These are phyloP conservation scores for Cryptosporidium sp. DNA, from an alignment of 169 alveolate genomes.

Conservation along the genomic window DNA sequence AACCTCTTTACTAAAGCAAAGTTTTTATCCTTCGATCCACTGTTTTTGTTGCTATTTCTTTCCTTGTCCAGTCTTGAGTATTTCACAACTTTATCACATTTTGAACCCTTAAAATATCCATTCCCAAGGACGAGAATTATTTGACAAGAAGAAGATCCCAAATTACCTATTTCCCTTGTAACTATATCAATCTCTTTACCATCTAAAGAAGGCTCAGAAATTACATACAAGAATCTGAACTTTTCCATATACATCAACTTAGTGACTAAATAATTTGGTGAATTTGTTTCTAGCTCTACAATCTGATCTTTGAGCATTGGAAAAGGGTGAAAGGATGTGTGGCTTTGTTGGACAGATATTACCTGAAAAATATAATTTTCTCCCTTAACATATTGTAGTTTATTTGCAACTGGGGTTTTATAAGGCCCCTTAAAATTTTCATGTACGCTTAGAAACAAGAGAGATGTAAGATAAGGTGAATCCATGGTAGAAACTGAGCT, in stretches of 20 bases:
- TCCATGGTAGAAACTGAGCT: slow-evolving; percentile 39
- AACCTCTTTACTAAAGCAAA: slow-evolving; percentile 5
- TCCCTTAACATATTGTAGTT: slow-evolving; percentile 3
- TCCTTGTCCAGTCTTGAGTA: slow-evolving; percentile 42
- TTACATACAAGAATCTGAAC: slow-evolving; percentile 35
- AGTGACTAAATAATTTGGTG: slow-evolving; percentile 39
- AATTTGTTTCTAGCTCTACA: slow-evolving; percentile 31
- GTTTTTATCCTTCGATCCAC: not conserved
- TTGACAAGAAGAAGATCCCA: slow-evolving; percentile 37
- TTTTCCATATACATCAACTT: slow-evolving; percentile 31
- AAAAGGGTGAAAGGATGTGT: slow-evolving; percentile 70
- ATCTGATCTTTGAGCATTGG: slow-evolving; percentile 49
- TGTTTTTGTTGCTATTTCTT: not conserved
- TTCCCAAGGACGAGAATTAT: slow-evolving; percentile 41
- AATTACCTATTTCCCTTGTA: slow-evolving; percentile 30
- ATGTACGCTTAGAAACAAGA: slow-evolving; percentile 31
- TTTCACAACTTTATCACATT: slow-evolving; percentile 28
- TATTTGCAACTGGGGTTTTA: slow-evolving; percentile 18
- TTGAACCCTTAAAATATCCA: slow-evolving; percentile 7
- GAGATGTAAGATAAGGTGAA: slow-evolving; percentile 54
- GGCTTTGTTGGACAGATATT: slow-evolving; percentile 48
- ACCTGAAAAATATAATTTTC: slow-evolving; percentile 12
- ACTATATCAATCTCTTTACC: slow-evolving; percentile 15
- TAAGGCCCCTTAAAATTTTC: slow-evolving; percentile 62
- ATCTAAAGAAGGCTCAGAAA: slow-evolving; percentile 20